phyloP scores from a whole-genome alignment of 371 early-diverging fungal genomes.

The Nematocida ironsii region DNA sequence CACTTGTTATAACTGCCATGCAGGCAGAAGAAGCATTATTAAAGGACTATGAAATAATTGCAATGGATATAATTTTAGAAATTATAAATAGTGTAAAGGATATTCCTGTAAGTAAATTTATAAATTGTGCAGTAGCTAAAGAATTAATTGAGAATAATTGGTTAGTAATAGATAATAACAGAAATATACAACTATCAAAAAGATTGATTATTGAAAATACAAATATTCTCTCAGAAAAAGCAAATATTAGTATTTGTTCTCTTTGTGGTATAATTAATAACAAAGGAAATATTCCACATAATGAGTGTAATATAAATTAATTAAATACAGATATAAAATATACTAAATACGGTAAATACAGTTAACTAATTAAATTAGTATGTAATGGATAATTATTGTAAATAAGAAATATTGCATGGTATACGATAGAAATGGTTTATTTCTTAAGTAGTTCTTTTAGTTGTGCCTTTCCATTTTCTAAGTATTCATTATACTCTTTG shows the following conservation, averaged over 20 bases:
- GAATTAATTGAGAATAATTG: constrained; percentile 22
- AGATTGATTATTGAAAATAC: constrained; percentile 40
- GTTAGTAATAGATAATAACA: constrained; percentile 11
- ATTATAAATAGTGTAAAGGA: not conserved
- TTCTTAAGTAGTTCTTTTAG: not conserved
- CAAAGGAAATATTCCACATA: constrained; percentile 49
- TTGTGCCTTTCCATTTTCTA: not conserved
- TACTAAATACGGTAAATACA: too few species aligned
- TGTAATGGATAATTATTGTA: too few species aligned
- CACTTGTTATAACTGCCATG: constrained; percentile 15
- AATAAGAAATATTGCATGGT: too few species aligned
- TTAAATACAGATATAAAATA: too few species aligned
- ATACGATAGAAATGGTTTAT: not conserved
- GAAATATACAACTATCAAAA: constrained; percentile 26
- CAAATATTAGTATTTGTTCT: constrained; percentile 1
- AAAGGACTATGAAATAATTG: constrained; percentile 16
- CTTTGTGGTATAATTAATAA: constrained; percentile 45
- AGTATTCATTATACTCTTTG: constrained; percentile 9
- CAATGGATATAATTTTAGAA: constrained; percentile 34
- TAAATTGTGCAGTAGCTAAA: constrained; percentile 4
- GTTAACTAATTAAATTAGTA: too few species aligned
- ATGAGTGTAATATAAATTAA: constrained; percentile 7
- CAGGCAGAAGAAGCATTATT: not conserved
- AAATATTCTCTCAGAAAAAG: constrained; percentile 6
- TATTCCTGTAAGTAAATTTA: not conserved